phyloP scores from a whole-genome alignment of 768 basidiomycete genomes.

The Pulveroboletus sp. region DNA sequence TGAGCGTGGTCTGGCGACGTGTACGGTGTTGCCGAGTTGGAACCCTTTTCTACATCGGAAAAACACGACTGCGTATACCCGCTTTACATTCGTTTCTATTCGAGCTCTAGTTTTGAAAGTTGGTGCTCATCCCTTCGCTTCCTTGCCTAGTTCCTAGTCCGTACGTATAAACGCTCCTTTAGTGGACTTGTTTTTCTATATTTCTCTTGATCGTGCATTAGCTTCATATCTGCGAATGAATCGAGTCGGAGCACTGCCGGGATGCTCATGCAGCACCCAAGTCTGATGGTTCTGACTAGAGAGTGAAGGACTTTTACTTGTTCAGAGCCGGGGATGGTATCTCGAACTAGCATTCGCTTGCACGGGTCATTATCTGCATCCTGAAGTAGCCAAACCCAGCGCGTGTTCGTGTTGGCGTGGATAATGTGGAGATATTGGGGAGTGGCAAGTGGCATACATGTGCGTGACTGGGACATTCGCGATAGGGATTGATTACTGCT shows the following conservation, averaged over 20 bases:
- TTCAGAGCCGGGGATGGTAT: too few species aligned
- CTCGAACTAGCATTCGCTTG: too few species aligned
- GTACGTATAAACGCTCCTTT: conserved; percentile 23
- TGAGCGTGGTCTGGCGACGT: conserved; percentile 4
- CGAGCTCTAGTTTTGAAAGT: conserved; percentile 5
- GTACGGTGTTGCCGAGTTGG: conserved; percentile 5
- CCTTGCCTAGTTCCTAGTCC: neutral
- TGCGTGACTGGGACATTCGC: too few species aligned
- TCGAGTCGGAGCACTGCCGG: neutral
- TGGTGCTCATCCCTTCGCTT: conserved; percentile 2
- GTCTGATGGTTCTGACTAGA: too few species aligned
- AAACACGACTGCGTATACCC: conserved; percentile 23
- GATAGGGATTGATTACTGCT: too few species aligned
- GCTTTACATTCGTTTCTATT: conserved; percentile 18
- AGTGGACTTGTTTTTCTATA: conserved; percentile 10
- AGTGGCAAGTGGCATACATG: too few species aligned
- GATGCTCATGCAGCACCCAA: too few species aligned
- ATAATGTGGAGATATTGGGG: too few species aligned
- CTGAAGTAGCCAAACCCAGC: too few species aligned
- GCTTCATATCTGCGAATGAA: conserved; percentile 14
- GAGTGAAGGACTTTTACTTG: too few species aligned
- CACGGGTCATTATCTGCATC: too few species aligned
- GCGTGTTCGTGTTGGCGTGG: too few species aligned
- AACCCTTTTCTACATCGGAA: neutral
- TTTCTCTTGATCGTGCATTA: conserved; percentile 7